Base-by-base conservation (phyloP, 2,329 filamentous ascomycete genomes). In the Penicillium sp. region DNA sequence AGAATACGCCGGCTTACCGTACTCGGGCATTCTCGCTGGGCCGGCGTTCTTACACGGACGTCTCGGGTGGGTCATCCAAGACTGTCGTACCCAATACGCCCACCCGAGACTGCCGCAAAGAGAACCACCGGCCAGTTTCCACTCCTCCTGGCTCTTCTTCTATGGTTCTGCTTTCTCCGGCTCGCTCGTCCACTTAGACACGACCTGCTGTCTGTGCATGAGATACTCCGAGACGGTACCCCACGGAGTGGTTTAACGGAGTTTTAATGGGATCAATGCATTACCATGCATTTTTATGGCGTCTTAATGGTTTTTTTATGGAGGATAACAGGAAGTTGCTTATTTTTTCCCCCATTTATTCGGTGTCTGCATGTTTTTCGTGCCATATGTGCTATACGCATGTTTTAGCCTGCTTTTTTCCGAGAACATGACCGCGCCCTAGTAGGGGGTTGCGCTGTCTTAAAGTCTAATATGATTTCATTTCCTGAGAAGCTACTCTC, bases 91-190 rank as follows among this genome's bases (percentile, higher is more conserved):
- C 70, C 0, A 58, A 66, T 37, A 66, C 67, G 44, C 68, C 69
- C 22, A 75, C 66, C 50, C 30, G 38, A 25, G 42, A 29, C 9
- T 69, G 72, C n/a, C 66, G 66, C 27, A 75, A 72, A 54, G 66
- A 70, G 41, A 68, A 65, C 29, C 58, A 65, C 52, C 65, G 66
- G 46, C 58, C 69, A 13, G 68, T 64, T 12, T 70, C 69, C 28
- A 46, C 63, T 35, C 73, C 71, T 11, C 70, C 70, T 4, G 60
- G 65, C 22, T 66, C 69, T 11, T 69, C 69, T 12, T 66, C 68
- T 49, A 70, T 70, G 59, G 63, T 73, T 34, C 49, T 64, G 30
- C 54, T 68, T 37, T 64, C 65, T 14, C 68, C 68, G 34, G 65
- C 69, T 41, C 66, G 63, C 18, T 70, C 69, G 11, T 64, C 61